These are phyloP conservation scores for Thymus mandschuricus DNA, from an alignment of 257 asterid genomes.

Conservation along the genomic window DNA sequence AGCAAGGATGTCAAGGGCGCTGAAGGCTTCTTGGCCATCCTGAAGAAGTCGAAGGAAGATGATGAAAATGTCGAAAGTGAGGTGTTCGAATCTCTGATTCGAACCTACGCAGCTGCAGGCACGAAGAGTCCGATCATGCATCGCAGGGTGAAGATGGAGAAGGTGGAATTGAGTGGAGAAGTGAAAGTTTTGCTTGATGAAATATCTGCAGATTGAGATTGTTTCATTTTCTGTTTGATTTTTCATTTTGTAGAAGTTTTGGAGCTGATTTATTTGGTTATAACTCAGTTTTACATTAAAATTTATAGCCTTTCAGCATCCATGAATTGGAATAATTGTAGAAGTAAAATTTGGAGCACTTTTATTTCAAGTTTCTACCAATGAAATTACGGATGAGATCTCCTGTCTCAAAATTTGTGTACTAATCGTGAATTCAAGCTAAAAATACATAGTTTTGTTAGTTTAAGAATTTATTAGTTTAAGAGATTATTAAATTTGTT, in stretches of 20 bases:
- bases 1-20: slow-evolving; percentile 73
- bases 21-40: slow-evolving; percentile 60
- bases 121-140: slow-evolving; percentile 63
- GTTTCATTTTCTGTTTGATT: slow-evolving; percentile 1
- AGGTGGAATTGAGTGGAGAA: slow-evolving; percentile 71
- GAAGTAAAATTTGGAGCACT: neutral
- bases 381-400: no score
- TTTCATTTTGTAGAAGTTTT: slow-evolving; percentile 18
- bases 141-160: slow-evolving; percentile 85
- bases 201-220: slow-evolving; percentile 54
- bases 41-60: slow-evolving; percentile 56
- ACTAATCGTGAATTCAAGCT: no score
- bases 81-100: slow-evolving; percentile 68
- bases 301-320: slow-evolving; percentile 15
- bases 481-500: no score
- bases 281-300: slow-evolving; percentile 10
- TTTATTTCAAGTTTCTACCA: neutral
- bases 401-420: no score
- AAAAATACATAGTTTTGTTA: no score
- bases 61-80: slow-evolving; percentile 37
- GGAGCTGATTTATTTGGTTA: slow-evolving; percentile 10
- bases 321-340: slow-evolving; percentile 24
- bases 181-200: slow-evolving; percentile 64
- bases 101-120: slow-evolving; percentile 77
- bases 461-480: no score